Evolutionary conservation across 2,329 filamentous ascomycete species (phyloP).

Genomic region (Sclerotinia glacialis): DNA sequence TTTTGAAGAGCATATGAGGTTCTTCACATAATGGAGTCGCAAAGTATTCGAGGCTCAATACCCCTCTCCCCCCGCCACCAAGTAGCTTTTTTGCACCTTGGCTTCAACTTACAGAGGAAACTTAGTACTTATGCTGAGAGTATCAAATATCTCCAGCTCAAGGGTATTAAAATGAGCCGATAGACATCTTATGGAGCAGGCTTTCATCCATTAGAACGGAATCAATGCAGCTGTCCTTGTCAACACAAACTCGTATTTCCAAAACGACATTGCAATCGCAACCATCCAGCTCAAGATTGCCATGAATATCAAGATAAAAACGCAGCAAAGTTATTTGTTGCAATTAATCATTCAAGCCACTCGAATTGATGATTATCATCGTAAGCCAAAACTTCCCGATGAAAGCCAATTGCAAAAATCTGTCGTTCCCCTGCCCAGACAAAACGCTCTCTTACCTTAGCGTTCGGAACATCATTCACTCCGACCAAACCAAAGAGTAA

Average conservation of each 20-base stretch:
- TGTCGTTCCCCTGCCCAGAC: neutral
- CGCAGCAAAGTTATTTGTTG: neutral
- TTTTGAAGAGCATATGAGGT: neutral
- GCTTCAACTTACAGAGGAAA: neutral
- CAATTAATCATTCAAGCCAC: neutral
- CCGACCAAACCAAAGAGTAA: constrained; percentile 3
- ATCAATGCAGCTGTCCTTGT: neutral
- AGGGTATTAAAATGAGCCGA: neutral
- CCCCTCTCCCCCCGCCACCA: too few species aligned
- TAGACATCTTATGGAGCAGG: neutral
- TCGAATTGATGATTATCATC: neutral
- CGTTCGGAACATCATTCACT: constrained; percentile 1
- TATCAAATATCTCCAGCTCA: too few species aligned
- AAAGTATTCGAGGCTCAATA: too few species aligned
- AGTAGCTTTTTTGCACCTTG: neutral
- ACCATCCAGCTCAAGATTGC: neutral
- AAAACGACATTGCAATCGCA: neutral
- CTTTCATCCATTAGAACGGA: neutral
- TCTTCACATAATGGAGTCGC: neutral
- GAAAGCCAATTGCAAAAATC: neutral
- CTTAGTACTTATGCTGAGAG: neutral
- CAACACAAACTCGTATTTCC: neutral
- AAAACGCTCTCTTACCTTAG: neutral
- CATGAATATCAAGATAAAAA: neutral
- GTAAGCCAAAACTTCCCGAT: neutral